Conservation (phyloP, 2,329 filamentous ascomycete genomes). For the Colletotrichum cuscutae region DNA sequence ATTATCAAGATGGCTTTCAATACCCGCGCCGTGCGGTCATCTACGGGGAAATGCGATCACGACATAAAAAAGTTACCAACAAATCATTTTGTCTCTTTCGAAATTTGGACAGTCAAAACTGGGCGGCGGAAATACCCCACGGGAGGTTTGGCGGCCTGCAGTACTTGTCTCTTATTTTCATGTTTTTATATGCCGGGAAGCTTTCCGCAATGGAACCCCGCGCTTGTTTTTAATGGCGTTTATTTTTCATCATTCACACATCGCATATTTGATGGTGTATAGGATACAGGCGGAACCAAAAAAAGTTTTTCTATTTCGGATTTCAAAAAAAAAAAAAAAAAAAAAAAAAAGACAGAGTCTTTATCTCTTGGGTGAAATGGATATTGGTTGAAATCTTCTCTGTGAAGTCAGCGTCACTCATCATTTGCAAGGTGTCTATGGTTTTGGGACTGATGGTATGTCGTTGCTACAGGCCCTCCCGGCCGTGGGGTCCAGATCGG, state of each 20-base stretch:
- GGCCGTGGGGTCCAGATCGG: not conserved
- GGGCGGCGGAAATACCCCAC: slow-evolving; percentile 29
- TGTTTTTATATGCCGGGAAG: not conserved
- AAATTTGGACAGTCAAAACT: slow-evolving; percentile 18
- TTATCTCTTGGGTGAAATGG: not conserved
- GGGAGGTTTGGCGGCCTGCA: slow-evolving; percentile 27
- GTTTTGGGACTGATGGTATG: not conserved
- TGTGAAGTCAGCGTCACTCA: not conserved
- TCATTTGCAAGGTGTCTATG: not conserved
- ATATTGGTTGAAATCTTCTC: not conserved
- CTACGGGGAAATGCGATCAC: slow-evolving; percentile 32
- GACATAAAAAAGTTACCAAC: slow-evolving; percentile 29
- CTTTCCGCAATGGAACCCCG: not conserved
- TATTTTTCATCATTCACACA: slow-evolving; percentile 15
- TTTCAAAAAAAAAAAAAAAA: not conserved
- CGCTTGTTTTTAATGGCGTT: slow-evolving; percentile 23
- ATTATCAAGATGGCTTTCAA: slow-evolving; percentile 20
- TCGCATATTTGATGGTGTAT: slow-evolving; percentile 16
- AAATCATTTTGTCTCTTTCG: slow-evolving; percentile 13
- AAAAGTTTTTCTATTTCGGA: slow-evolving; percentile 20
- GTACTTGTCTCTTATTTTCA: slow-evolving; percentile 17
- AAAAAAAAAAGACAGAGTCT: not conserved
- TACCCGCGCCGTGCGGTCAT: slow-evolving; percentile 30
- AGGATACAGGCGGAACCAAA: not conserved
- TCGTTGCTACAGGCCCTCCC: not conserved